Evolutionary conservation across 345 rosid genomes (phyloP), one percentile per base, ranked within the genome.

Genomic region (Pseudoturritis turrita): DNA sequence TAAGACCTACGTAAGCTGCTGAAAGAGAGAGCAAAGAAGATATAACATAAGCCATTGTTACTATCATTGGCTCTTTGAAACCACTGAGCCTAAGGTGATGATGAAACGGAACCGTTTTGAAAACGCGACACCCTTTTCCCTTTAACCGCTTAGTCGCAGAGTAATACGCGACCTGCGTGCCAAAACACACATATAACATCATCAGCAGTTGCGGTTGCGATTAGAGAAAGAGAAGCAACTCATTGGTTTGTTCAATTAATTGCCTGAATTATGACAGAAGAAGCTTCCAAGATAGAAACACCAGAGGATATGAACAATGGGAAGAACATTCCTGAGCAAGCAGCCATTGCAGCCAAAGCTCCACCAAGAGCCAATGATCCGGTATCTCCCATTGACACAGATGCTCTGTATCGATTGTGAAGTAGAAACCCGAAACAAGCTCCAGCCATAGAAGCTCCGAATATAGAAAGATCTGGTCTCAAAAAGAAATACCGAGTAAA

Each of bases 381-480:
- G 2, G 89, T 88, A 40, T 81, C 82, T 51, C 97, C 98, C 95
- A 94, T 89, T 8, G 82, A 82, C 21, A 94, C 81, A 6, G 96
- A 87, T 73, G 97, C 96, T 75, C 81, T 88, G 78, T 94, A 85
- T 31, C 92, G 82, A 36, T 91, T 91, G 79, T 91, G 97, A 73
- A 89, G 71, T 72, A 91, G 89, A 76, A 94, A 94, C 59, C 98
- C 97, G 61, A 88, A 81, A 81, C 96, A 89, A 58, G 96, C 92
- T 79, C 96, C 98, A 3, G 96, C 97, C 98, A 94, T 91, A 3
- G 97, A 84, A 62, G 95, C 84, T 78, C 97, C 98, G 72, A 94
- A 94, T 81, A 91, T 59, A 41, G 92, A 83, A 39, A 94, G 87
- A 67, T 88, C 98, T 94, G 78, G 33, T 75, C 73, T 13, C 63